These are phyloP conservation scores for Monosporascus sp. DNA, from an alignment of 2,329 filamentous ascomycete species.

Conservation along the genomic window DNA sequence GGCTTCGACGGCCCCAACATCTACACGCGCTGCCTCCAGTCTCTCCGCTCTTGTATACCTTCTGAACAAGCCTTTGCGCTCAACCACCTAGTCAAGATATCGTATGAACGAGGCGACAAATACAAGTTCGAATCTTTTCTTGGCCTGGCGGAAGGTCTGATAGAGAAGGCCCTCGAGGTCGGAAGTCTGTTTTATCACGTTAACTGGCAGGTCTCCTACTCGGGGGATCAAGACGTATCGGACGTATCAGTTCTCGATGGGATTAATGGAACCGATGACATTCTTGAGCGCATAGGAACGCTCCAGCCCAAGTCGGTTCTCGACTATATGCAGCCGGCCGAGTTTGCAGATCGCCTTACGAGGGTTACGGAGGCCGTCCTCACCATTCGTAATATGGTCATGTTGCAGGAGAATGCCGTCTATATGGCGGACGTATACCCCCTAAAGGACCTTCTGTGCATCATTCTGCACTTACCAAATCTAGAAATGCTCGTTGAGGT, in stretches of 20 bases:
- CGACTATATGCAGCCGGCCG: slow-evolving; percentile 67
- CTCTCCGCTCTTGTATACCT: slow-evolving; percentile 72
- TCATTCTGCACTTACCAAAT: slow-evolving; percentile 72
- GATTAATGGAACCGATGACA: slow-evolving; percentile 64
- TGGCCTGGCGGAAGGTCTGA: slow-evolving; percentile 79
- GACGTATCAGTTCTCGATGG: slow-evolving; percentile 48
- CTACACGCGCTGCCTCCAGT: slow-evolving; percentile 81
- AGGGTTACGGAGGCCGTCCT: slow-evolving; percentile 81
- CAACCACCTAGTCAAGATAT: slow-evolving; percentile 92
- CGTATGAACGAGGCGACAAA: slow-evolving; percentile 89
- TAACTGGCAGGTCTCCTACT: slow-evolving; percentile 74
- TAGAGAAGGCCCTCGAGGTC: slow-evolving; percentile 78
- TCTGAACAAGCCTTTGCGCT: slow-evolving; percentile 89
- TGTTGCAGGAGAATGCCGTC: slow-evolving; percentile 79
- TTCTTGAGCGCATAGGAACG: slow-evolving; percentile 65
- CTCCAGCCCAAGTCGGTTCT: slow-evolving; percentile 56
- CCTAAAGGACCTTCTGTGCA: slow-evolving; percentile 76
- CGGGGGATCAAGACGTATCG: slow-evolving; percentile 45
- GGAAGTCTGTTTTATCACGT: slow-evolving; percentile 77
- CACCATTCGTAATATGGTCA: slow-evolving; percentile 93
- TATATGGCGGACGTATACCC: slow-evolving; percentile 73
- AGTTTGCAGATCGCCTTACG: slow-evolving; percentile 66
- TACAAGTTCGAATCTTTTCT: slow-evolving; percentile 93
- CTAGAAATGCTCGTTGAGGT: slow-evolving; percentile 73
- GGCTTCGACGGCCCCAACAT: slow-evolving; percentile 80